phyloP scores from a whole-genome alignment of 2,329 filamentous ascomycete species.

The Ophiognomonia clavigignenti-juglandacearum region DNA sequence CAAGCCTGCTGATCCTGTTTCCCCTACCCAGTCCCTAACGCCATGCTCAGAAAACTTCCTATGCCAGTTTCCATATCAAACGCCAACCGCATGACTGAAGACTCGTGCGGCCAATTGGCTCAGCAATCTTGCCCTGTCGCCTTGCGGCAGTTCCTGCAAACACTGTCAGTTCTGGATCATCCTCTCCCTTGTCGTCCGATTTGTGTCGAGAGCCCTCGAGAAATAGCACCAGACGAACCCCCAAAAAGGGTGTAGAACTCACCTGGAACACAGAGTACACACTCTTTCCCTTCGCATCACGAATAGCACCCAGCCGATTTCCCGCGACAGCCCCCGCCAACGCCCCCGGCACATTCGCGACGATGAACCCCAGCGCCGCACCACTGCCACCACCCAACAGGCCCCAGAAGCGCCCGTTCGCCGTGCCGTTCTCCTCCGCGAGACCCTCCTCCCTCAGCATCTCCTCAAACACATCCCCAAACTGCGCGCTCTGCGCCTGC shows the following conservation, averaged over 20 bases:
- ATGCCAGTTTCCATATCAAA: slow-evolving; percentile 24
- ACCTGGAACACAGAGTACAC: slow-evolving; percentile 84
- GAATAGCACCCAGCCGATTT: slow-evolving; percentile 82
- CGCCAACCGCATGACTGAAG: slow-evolving; percentile 71
- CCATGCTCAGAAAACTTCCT: slow-evolving; percentile 5
- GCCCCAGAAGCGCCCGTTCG: slow-evolving; percentile 77
- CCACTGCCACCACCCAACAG: slow-evolving; percentile 82
- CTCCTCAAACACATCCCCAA: slow-evolving; percentile 82
- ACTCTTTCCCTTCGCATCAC: slow-evolving; percentile 89
- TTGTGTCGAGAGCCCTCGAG: too few species aligned
- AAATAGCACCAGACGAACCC: too few species aligned
- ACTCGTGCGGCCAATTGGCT: slow-evolving; percentile 82
- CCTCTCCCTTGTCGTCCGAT: neutral
- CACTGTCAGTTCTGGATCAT: slow-evolving; percentile 6
- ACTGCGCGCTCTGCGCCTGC: slow-evolving; percentile 70
- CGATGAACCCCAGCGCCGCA: slow-evolving; percentile 87
- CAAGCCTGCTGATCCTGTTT: neutral
- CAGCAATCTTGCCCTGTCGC: slow-evolving; percentile 74
- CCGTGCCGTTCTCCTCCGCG: slow-evolving; percentile 60
- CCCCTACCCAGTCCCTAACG: slow-evolving; percentile 4
- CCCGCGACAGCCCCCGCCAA: slow-evolving; percentile 88
- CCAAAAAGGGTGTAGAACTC: slow-evolving; percentile 21
- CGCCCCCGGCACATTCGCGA: slow-evolving; percentile 85
- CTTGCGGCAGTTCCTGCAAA: slow-evolving; percentile 69
- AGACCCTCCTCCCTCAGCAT: slow-evolving; percentile 85